Conservation (phyloP, 2,329 filamentous ascomycete genomes). For the Diplocarpon mali region DNA sequence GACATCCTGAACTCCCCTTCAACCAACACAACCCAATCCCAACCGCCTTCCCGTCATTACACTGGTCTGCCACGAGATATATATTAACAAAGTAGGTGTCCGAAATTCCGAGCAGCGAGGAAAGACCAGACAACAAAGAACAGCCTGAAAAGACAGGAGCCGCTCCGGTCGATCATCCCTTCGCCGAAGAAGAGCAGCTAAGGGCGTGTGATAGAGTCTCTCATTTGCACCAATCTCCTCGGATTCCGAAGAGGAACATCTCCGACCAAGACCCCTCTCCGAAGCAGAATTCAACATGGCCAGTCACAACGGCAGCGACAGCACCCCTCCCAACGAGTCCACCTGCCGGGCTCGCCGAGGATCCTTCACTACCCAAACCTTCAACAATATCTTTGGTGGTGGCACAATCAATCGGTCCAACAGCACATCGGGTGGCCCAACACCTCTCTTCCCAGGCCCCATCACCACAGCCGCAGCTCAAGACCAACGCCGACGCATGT, state of each 20-base stretch:
- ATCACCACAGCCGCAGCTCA: conserved; percentile 39
- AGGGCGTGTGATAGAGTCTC: conserved; percentile 16
- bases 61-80: neutral
- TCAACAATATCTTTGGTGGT: conserved; percentile 39
- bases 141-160: neutral
- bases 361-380: conserved; percentile 33
- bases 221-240: neutral
- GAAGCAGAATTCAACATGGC: conserved; percentile 29
- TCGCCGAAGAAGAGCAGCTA: conserved; percentile 20
- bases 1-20: too few species aligned
- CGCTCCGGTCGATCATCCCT: conserved; percentile 4
- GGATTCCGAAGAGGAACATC: neutral
- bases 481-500: conserved; percentile 57
- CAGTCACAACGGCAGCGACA: conserved; percentile 27
- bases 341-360: conserved; percentile 32
- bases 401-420: conserved; percentile 32
- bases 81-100: conserved; percentile 8
- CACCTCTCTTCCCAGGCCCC: conserved; percentile 35
- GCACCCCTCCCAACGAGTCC: conserved; percentile 31
- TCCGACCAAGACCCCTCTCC: neutral
- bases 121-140: conserved; percentile 11
- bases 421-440: conserved; percentile 33
- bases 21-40: too few species aligned
- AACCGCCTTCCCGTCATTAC: too few species aligned
- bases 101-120: conserved; percentile 7